Conservation (phyloP, 2,329 filamentous ascomycete genomes). For the Cercospora sp. region DNA sequence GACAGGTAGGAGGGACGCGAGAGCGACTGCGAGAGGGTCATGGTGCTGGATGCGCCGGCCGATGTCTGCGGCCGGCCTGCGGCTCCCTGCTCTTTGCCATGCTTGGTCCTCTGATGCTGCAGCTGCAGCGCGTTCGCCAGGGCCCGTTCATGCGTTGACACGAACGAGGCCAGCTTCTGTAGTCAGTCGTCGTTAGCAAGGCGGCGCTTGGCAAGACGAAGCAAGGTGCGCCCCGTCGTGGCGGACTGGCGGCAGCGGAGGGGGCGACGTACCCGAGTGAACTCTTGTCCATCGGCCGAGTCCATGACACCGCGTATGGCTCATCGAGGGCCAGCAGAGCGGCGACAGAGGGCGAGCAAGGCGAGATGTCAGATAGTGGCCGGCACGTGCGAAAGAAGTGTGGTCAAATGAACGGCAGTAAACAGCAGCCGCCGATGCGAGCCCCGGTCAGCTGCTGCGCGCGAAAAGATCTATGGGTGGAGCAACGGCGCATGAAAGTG, state of each 20-base stretch:
- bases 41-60: slow-evolving; percentile 69
- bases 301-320: slow-evolving; percentile 57
- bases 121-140: slow-evolving; percentile 93
- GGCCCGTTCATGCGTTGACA: slow-evolving; percentile 95
- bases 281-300: slow-evolving; percentile 85
- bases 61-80: slow-evolving; percentile 53
- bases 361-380: slow-evolving; percentile 2
- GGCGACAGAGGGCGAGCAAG: background rate
- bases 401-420: slow-evolving; percentile 1
- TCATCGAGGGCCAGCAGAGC: slow-evolving; percentile 4
- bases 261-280: slow-evolving; percentile 69
- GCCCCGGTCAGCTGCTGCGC: background rate
- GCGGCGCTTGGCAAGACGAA: background rate
- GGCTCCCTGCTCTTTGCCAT: slow-evolving; percentile 47
- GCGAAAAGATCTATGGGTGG: background rate
- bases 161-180: slow-evolving; percentile 92
- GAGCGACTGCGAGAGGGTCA: slow-evolving; percentile 75
- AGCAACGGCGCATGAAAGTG: background rate
- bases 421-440: background rate
- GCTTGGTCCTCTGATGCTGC: slow-evolving; percentile 69
- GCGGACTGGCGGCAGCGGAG: background rate
- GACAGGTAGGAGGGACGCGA: slow-evolving; percentile 76
- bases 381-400: slow-evolving; percentile 3
- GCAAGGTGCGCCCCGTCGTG: slow-evolving; percentile 4
- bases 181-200: background rate